phyloP scores from a whole-genome alignment of 2,329 filamentous ascomycete species.

The Aspergillus novoparasiticus region DNA sequence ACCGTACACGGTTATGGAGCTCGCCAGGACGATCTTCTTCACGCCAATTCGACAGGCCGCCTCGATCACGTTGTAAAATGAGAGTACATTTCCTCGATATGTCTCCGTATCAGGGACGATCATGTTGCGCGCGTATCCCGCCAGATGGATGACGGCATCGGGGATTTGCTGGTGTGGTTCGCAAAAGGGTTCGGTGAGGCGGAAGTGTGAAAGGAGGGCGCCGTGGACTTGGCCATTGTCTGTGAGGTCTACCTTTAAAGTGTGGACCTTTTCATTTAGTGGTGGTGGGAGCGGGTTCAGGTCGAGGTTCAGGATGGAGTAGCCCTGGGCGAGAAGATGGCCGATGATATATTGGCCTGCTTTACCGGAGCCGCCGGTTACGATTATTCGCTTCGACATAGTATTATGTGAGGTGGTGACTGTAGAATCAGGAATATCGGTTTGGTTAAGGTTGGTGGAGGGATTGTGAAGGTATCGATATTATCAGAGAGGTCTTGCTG shows the following conservation, averaged over 20 bases:
- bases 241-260: constrained; percentile 59
- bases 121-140: constrained; percentile 62
- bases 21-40: constrained; percentile 64
- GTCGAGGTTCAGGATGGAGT: constrained; percentile 60
- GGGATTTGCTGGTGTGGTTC: constrained; percentile 47
- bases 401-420: background rate
- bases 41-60: constrained; percentile 64
- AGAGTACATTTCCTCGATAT: constrained; percentile 58
- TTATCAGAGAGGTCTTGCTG: background rate
- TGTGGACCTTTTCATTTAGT: constrained; percentile 51
- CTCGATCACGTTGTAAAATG: constrained; percentile 66
- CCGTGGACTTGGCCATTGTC: constrained; percentile 60
- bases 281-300: constrained; percentile 43
- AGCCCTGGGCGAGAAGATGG: constrained; percentile 53
- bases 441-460: background rate
- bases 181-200: constrained; percentile 45
- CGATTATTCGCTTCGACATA: constrained; percentile 49
- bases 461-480: background rate
- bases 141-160: constrained; percentile 66
- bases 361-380: constrained; percentile 60
- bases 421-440: background rate
- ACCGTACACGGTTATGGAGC: constrained; percentile 62
- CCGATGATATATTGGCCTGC: constrained; percentile 59
- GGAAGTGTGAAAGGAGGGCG: constrained; percentile 59
- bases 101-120: constrained; percentile 63